Evolutionary conservation across 1,284 basidiomycete species (phyloP).

Genomic region (Somion occarium): DNA sequence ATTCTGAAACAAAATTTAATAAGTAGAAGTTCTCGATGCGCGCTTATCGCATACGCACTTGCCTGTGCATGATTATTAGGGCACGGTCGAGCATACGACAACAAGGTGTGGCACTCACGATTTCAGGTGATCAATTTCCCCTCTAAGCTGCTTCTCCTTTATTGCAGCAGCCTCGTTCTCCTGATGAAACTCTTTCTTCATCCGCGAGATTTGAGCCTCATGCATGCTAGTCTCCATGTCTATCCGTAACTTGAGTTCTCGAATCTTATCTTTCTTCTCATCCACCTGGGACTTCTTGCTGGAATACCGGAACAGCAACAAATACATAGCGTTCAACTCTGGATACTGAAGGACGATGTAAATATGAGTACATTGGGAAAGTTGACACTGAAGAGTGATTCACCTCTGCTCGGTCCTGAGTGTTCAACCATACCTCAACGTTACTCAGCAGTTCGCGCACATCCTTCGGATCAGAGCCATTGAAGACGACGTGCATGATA

Average conservation of each 20-base stretch:
- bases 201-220: not conserved
- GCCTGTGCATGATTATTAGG: constrained; percentile 10
- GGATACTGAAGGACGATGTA: no score
- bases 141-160: constrained; percentile 11
- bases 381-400: no score
- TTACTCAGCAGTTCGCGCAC: constrained; percentile 32
- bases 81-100: not conserved
- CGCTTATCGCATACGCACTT: no score
- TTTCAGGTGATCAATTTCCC: no score
- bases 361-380: no score
- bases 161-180: constrained; percentile 8
- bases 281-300: not conserved
- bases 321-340: no score
- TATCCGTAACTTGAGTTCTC: not conserved
- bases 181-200: no score
- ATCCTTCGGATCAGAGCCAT: constrained; percentile 31
- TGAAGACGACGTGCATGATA: constrained; percentile 33
- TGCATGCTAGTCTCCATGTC: not conserved
- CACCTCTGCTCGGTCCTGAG: constrained; percentile 33
- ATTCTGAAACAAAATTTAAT: no score
- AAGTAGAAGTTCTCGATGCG: no score
- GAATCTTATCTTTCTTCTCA: not conserved
- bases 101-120: no score
- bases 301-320: not conserved
- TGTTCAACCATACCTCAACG: constrained; percentile 32